Base-by-base conservation (phyloP, 306 rosid genomes). In the Acacia melanoxylon region DNA sequence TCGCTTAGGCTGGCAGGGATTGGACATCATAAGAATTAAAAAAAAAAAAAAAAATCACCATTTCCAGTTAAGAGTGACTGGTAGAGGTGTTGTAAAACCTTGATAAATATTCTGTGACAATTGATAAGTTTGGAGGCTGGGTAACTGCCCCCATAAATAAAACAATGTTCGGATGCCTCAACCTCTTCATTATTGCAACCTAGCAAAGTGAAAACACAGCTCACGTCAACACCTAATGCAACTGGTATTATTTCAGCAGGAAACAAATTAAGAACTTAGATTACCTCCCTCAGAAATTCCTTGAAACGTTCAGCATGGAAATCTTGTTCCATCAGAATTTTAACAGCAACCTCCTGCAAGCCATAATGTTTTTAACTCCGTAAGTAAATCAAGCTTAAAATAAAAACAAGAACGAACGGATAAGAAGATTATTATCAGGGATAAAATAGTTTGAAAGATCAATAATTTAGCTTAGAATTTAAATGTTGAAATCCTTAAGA, bases 141-240 rank as follows among this genome's bases (percentile, higher is more conserved):
- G 91, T 93, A 80, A 93, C 98, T 42, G 98, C 98, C 44, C 98
- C 98, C 98, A 93, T 93, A 72, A 90, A 91, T 81, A 93, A 89
- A 79, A 93, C 98, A 65, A 93, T 93, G 72, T 93, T 93, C 27
- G 98, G 98, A 90, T 93, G 98, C 78, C 92, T 91, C 68, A 93
- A 78, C 27, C 83, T 82, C 83, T 91, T 91, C 98, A 93, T 91
- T 78, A 93, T 91, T 25, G 98, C 86, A 85, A 93, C 97, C 98
- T 93, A 82, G 51, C 72, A 81, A 66, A 83, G 75, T 20, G 41
- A 81, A 74, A 79, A 74, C 54, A 70, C 27, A 80, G 63, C 72
- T 68, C 61, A 46, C n/a, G 72, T 44, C 51, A 73, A 72, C 12
- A 51, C 17, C 27, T 35, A 15, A 37, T 16, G 24, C 24, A 41